These are phyloP conservation scores for Penicillium ochrochloron DNA, from an alignment of 495 filamentous ascomycete species.

Conservation along the genomic window DNA sequence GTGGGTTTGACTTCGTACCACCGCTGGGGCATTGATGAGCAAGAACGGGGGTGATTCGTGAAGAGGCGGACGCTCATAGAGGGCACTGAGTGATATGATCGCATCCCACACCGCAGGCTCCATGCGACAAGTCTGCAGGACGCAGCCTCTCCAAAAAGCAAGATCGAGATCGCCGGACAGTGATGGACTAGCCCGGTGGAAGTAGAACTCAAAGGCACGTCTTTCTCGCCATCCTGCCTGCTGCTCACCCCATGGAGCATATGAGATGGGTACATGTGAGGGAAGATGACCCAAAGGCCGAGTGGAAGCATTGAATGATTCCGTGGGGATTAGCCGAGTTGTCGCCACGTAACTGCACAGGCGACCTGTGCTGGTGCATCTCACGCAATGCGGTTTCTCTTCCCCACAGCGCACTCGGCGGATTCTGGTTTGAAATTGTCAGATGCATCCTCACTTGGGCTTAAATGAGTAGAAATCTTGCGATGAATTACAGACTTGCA, in stretches of 20 bases:
- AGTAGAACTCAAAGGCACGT: conserved; percentile 48
- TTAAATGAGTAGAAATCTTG: not conserved
- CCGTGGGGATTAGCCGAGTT: conserved; percentile 19
- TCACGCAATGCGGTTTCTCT: conserved; percentile 50
- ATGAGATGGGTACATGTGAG: conserved; percentile 27
- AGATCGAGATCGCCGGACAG: conserved; percentile 52
- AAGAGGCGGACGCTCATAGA: conserved; percentile 49
- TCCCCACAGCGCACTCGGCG: conserved; percentile 64
- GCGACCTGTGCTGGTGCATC: conserved; percentile 54
- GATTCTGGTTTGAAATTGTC: conserved; percentile 29
- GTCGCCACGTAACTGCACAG: conserved; percentile 45
- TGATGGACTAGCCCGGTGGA: conserved; percentile 33
- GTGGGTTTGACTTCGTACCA: conserved; percentile 41
- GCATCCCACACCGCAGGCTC: conserved; percentile 66
- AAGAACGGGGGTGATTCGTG: conserved; percentile 19
- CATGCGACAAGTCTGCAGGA: conserved; percentile 58
- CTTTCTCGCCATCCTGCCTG: conserved; percentile 41
- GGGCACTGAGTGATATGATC: conserved; percentile 56
- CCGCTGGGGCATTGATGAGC: conserved; percentile 28
- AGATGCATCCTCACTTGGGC: conserved; percentile 9
- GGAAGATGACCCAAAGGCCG: not conserved
- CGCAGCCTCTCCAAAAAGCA: conserved; percentile 59
- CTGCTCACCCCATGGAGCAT: conserved; percentile 30
- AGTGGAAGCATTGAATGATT: not conserved
- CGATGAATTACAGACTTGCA: conserved; percentile 27